Base-by-base conservation (phyloP, 2,329 filamentous ascomycete genomes). In the Penicillium janthinellum region DNA sequence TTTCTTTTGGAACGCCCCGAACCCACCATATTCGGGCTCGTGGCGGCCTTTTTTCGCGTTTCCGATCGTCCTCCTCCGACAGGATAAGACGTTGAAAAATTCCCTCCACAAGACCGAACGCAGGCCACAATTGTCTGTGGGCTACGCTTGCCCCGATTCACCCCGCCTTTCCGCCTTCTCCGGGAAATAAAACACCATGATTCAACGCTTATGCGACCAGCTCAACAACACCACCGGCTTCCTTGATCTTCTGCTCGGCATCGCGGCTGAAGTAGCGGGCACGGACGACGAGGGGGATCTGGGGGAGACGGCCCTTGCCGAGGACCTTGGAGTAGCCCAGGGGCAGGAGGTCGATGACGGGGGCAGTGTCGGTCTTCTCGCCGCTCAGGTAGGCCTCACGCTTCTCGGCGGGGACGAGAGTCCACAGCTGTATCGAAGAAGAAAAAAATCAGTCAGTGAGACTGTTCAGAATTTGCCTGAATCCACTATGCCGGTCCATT, bases 321-420 rank as follows among this genome's bases (percentile, higher is more conserved):
- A 99, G 90, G 71, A 99, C 88, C 86, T 99, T 99, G 78, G 92
- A 91, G 89, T 98, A 99, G 74, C 96, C 95, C 81, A 96, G 90
- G 74, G 92, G 86, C 68, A 98, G 90, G 81, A 99, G 91, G 85
- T 99, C 94, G 85, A 99, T 89, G 78, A 99, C 95, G 78, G 95
- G 95, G 67, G 94, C 92, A 79, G 91, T 96, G 82, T 96, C 92
- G 80, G 88, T 88, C 83, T 92, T 91, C 80, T 90, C 88, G 75
- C 82, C 81, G 70, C 82, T 82, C 76, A 97, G 80, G 87, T 98
- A 98, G 82, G 92, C 88, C 52, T 96, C 92, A 77, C 96, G 94
- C 81, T 91, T 88, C 84, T 99, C 95, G 71, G 83, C 82, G 77
- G 96, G 95, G 78, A 99, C 88, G 77, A 99, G 91, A 63, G 93